Evolutionary conservation across 108 stramenopile species (phyloP), one percentile per base, ranked within the genome.

Genomic region (Conticribra guillardii): DNA sequence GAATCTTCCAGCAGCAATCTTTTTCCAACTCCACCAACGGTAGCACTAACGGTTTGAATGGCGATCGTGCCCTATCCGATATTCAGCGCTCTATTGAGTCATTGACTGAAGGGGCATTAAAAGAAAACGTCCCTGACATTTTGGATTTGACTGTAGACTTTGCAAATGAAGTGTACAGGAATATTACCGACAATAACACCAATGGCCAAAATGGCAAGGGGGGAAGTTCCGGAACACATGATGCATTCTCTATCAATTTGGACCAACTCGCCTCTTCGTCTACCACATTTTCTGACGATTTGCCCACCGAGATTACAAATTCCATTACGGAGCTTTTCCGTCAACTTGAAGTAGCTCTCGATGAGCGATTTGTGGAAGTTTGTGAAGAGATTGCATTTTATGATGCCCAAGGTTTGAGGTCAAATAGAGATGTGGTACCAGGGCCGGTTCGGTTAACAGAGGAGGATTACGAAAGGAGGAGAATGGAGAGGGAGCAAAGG

Each of bases 361-460:
- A 77, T 69, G 68, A 77, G 29, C 54, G 76, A 3, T 69, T 77
- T 23, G 68, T 64, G 22, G 68, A 77, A 48, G 67, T 69, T 27
- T 69, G 68, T 22, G 68, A 77, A 57, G 76, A 77, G 34, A 77
- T 77, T 53, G 76, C 76, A 16, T 77, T 77, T 22, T 77, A 77
- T 45, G 76, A 77, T 68, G 65, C 51, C 17, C 67, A 77, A 41
- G 76, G 76, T 16, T 64, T 77, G 21, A 49, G 76, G 26, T 57
- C 61, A 14, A 48, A 69, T 34, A 71, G 60, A 53, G 76, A 69
- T 52, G 53, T 64, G n/a, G 54, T 69, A 5, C 63, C 76, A 41
- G 76, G 76, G 22, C 76, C 76, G 0, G 57, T 46, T 18, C 32
- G 68, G 4, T 64, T 64, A 55, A 50, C 68, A 19, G 76, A 77